Base-by-base conservation (phyloP, 768 basidiomycete species). In the Pholiota molesta region DNA sequence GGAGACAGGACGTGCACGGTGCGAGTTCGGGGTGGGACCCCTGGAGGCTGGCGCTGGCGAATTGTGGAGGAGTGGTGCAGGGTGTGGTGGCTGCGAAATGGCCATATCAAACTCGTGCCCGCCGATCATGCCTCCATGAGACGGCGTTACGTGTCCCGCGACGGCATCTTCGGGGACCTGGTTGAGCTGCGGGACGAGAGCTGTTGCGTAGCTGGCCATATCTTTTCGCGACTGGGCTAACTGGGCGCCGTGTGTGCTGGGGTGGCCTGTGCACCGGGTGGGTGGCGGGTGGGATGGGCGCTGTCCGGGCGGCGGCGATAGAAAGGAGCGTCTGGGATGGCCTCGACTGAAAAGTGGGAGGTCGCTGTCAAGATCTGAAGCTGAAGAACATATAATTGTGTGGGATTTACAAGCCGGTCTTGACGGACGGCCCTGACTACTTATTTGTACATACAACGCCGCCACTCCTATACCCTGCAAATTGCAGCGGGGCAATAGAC, bases 61-160 rank as follows among this genome's bases (percentile, higher is more conserved):
- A 66, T 53, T 66, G 68, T 69, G 61, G 61, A 52, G 61, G 60
- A 62, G 63, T 55, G 66, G 52, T 65, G 64, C 52, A 66, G 67
- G 65, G 54, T 65, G 68, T 54, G 72, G 67, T 70, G 77, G 74
- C 72, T 76, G 79, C 57, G 78, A 72, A 65, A 85, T 80, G 69
- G 83, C 77, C 71, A 87, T 74, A 74, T 89, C 88, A 77, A 83
- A 88, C 80, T 89, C 88, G 81, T 86, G 82, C 67, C 84, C 86
- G 63, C 72, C 75, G 65, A 77, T 74, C 73, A 84, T 77, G 56
- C 81, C 82, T 60, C 83, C 86, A 73, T 87, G 83, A 52, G 83
- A 80, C 56, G 84, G 83, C 47, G 79, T 80, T 65, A 68, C 66
- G 58, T 71, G 65, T 64, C 78, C 80, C 29, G 75, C 72, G 58